Evolutionary conservation across 139 green algal species (phyloP), one percentile per base, ranked within the genome.

Genomic region (Eudorina sp.): DNA sequence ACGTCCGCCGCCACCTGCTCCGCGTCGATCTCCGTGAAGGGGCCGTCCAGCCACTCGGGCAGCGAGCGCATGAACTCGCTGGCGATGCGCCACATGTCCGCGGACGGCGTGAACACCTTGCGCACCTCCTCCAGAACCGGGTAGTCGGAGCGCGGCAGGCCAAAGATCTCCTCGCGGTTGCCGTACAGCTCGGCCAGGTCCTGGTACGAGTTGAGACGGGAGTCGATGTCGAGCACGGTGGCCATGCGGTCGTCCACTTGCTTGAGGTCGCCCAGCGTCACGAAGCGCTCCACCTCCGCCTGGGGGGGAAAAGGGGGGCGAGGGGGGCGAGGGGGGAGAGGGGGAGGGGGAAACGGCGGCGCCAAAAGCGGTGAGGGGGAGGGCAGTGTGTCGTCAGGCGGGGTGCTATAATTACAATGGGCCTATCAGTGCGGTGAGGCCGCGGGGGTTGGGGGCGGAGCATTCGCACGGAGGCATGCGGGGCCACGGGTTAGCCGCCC

Each of bases 1-100:
- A 92, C 91, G 69, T 95, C 90, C 31, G 77, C 66, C 19, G 91
- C 86, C 25, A 96, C 88, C 77, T 91, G 46, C 77, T 97, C 95
- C 5, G 95, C 93, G 75, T 97, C 92, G 23, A 97, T 94, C 87
- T 95, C 93, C 23, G 86, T 89, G 91, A 97, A 97, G 2, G 95
- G 93, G 0, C 91, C 91, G 51, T 96, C 94, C 94, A 97, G 95
- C 95, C 95, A 97, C 76, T 94, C 93, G 23, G 95, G 94, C 83
- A 96, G 85, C n/a, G 68, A 86, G 40, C 83, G 90, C 38, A 83
- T 94, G 84, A 96, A 94, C 66, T 94, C 90, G 13, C 53, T 58
- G 53, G 83, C 76, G 41, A 83, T 86, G n/a, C 51, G 29, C 93
- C 94, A 96, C 36, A 97, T 53, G 40, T 74, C 91, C 3, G 76